A percentile compares a stretch with the other conserved stretches of the same genome.
Evolutionary conservation across 2,329 filamentous ascomycete genomes (phyloP).

Genomic region (Orbilia brochopaga): DNA sequence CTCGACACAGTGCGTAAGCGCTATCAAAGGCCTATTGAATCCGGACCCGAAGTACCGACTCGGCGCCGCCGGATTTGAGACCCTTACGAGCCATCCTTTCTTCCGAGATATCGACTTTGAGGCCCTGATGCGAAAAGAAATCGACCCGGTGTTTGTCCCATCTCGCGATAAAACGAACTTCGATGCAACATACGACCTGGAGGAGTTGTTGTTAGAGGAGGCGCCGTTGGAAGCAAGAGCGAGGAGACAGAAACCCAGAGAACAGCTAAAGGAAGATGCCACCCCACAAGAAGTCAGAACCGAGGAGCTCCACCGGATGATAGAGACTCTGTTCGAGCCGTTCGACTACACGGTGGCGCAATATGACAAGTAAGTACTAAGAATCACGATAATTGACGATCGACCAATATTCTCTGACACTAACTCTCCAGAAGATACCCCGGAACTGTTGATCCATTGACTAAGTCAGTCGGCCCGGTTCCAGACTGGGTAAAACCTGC

Average conservation of each 20-base stretch:
- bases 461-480: slow-evolving; percentile 53
- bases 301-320: slow-evolving; percentile 91
- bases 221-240: slow-evolving; percentile 91
- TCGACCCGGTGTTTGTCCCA: slow-evolving; percentile 88
- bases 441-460: slow-evolving; percentile 55
- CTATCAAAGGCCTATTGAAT: slow-evolving; percentile 82
- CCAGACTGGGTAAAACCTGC: slow-evolving; percentile 55
- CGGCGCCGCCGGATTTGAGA: slow-evolving; percentile 79
- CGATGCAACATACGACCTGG: slow-evolving; percentile 95
- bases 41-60: slow-evolving; percentile 80
- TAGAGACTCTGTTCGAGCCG: slow-evolving; percentile 89
- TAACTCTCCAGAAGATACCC: slow-evolving; percentile 56
- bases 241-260: slow-evolving; percentile 88
- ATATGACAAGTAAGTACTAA: slow-evolving; percentile 70
- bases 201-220: slow-evolving; percentile 91
- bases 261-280: slow-evolving; percentile 89
- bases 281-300: slow-evolving; percentile 93
- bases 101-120: slow-evolving; percentile 86
- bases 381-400: not conserved
- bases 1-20: slow-evolving; percentile 83
- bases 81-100: slow-evolving; percentile 86
- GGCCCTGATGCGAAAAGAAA: slow-evolving; percentile 80
- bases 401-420: slow-evolving; percentile 27
- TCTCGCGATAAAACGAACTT: slow-evolving; percentile 99
- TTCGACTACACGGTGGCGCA: slow-evolving; percentile 91